Conservation (phyloP, 345 rosid genomes). For the Geranium rotundifolium region DNA sequence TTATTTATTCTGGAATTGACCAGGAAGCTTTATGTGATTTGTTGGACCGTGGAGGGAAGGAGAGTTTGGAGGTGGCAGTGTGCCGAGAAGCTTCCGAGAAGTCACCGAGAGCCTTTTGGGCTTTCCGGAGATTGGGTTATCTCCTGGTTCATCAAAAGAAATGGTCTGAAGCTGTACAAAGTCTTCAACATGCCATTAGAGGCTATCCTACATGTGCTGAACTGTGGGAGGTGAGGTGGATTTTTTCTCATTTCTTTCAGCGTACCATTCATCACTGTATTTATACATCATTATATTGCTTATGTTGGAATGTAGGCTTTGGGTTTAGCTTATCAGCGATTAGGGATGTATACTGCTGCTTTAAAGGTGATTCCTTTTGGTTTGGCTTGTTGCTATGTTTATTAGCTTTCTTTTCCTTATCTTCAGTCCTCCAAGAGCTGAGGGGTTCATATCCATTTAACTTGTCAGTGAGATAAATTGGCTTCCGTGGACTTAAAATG, state of each 20-base stretch:
- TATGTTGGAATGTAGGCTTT: constrained; percentile 49
- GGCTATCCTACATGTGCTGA: constrained; percentile 73
- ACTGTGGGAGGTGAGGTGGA: constrained; percentile 69
- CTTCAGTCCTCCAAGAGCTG: neutral
- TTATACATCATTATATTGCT: neutral
- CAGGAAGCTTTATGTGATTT: constrained; percentile 76
- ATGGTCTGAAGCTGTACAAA: constrained; percentile 86
- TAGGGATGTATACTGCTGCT: constrained; percentile 95
- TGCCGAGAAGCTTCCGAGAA: constrained; percentile 69
- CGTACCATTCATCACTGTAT: constrained; percentile 4
- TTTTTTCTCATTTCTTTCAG: neutral
- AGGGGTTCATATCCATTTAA: neutral
- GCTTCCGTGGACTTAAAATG: neutral
- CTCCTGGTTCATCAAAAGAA: constrained; percentile 62
- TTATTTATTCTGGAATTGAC: neutral
- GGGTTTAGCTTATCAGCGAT: constrained; percentile 83
- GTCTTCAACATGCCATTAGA: constrained; percentile 89
- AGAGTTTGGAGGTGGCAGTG: constrained; percentile 51
- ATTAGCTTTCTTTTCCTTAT: neutral
- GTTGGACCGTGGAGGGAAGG: constrained; percentile 60
- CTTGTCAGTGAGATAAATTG: neutral
- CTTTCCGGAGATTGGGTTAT: constrained; percentile 71
- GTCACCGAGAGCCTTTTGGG: constrained; percentile 95
- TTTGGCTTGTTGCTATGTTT: constrained; percentile 1
- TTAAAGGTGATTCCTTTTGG: constrained; percentile 43